Conservation (phyloP, 2,329 filamentous ascomycete species). For the Monosporascus ibericus region DNA sequence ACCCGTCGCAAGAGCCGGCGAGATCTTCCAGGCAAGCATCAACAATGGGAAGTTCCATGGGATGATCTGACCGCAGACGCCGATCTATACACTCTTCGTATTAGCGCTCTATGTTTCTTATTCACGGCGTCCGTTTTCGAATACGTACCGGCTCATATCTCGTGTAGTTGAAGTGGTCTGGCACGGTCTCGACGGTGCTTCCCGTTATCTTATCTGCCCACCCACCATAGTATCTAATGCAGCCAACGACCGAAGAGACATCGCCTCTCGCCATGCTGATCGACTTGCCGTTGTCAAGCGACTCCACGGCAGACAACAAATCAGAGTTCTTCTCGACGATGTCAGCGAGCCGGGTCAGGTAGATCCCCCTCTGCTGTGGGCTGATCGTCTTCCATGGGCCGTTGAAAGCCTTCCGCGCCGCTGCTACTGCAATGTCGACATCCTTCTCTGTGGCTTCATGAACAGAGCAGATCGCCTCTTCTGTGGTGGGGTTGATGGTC, state of each 20-base stretch:
- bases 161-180: constrained; percentile 80
- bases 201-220: constrained; percentile 91
- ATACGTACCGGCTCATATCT: constrained; percentile 62
- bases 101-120: constrained; percentile 1
- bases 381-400: constrained; percentile 62
- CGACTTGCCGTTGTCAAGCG: constrained; percentile 83
- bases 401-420: constrained; percentile 81
- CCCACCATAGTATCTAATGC: constrained; percentile 80
- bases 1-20: constrained; percentile 64
- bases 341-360: constrained; percentile 72
- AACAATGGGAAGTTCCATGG: constrained; percentile 84
- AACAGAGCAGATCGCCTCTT: constrained; percentile 79
- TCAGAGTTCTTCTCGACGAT: constrained; percentile 74
- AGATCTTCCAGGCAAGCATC: constrained; percentile 81
- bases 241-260: constrained; percentile 59
- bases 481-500: constrained; percentile 81
- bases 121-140: not conserved
- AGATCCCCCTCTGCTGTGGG: constrained; percentile 63
- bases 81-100: constrained; percentile 13
- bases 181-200: constrained; percentile 75
- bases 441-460: constrained; percentile 86
- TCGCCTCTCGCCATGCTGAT: constrained; percentile 72
- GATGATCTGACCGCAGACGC: constrained; percentile 72
- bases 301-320: constrained; percentile 73
- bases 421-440: constrained; percentile 71